Percentiles rank a stretch among this genome's conserved stretches.
Evolutionary conservation across 805 yeast genomes (phyloP).

Genomic region (Grigorovia humatica): DNA sequence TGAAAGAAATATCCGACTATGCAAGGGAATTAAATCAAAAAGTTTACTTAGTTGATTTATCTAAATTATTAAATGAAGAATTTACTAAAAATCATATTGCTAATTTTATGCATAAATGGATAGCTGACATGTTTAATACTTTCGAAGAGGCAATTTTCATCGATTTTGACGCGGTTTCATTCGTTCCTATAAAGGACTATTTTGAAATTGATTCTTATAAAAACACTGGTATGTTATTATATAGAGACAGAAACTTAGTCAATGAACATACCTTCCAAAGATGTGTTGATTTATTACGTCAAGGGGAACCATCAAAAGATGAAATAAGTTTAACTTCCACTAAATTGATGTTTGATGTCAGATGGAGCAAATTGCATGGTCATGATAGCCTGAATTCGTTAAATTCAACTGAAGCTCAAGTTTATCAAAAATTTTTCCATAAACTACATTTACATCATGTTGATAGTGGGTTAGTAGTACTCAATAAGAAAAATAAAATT

Average conservation of each 20-base stretch:
- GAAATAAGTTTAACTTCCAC: conserved; percentile 17
- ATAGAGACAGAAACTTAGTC: conserved; percentile 24
- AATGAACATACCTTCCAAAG: conserved; percentile 17
- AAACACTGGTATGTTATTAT: conserved; percentile 20
- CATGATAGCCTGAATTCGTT: neutral
- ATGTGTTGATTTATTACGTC: conserved; percentile 21
- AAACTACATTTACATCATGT: conserved; percentile 22
- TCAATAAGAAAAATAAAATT: conserved; percentile 18
- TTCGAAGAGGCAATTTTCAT: conserved; percentile 41
- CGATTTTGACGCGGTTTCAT: conserved; percentile 46
- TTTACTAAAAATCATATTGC: conserved; percentile 11
- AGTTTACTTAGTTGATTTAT: conserved; percentile 17
- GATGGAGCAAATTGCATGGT: neutral
- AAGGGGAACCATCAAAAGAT: conserved; percentile 21
- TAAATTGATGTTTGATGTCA: conserved; percentile 3
- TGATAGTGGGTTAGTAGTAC: conserved; percentile 28
- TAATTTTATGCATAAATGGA: conserved; percentile 36
- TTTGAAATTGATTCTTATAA: conserved; percentile 12
- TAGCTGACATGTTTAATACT: conserved; percentile 48
- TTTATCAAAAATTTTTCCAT: conserved; percentile 17
- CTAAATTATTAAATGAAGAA: conserved; percentile 11
- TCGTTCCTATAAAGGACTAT: conserved; percentile 31
- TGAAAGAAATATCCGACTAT: conserved; percentile 7
- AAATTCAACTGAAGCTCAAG: conserved; percentile 9
- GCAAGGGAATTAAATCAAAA: conserved; percentile 12